Base-by-base conservation (phyloP, 768 basidiomycete genomes). In the Pholiota microspora region DNA sequence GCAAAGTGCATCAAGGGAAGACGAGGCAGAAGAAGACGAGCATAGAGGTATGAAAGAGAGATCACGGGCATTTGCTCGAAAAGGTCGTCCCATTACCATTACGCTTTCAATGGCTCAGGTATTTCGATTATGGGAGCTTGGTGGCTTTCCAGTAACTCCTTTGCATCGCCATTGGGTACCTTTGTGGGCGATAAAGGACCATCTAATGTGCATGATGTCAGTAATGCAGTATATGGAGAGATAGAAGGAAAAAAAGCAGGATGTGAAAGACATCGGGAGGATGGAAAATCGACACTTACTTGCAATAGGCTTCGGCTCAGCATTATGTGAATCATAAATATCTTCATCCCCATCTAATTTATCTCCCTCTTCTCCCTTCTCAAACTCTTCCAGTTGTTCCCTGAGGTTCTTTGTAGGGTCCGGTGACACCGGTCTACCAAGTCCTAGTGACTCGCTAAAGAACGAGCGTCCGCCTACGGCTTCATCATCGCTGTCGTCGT, bases 321-420 rank as follows among this genome's bases (percentile, higher is more conserved):
- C 57, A 7, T 23, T 61, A 71, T 71, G 15, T 59, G 73, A 75
- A 31, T 69, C 76, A 51, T 77, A 73, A 28, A 67, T 69, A 45
- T 77, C 72, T 16, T 66, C 68, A 44, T 75, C 70, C 23, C 13
- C 25, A 31, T 38, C 73, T 7, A 68, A 68, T 46, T 64, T 68
- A 47, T 63, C 73, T 6, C 69, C 71, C 55, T 66, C 65, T 45
- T 62, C 60, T 55, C 77, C 72, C 60, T 74, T 73, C 65, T 85
- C 85, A 59, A 83, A 81, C 50, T 86, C 84, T 13, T 84, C 82
- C 58, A 90, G 64, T 61, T 81, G 82, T 21, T 79, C 81, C 67
- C 78, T 84, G 56, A 88, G 71, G 47, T 75, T 77, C 60, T 75
- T 77, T 50, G 82, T 78, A 31, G 80, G 77, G 67, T 86, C 83